Conservation (phyloP, 495 filamentous ascomycete genomes). For the Pseudoneurospora amorphoporcata region DNA sequence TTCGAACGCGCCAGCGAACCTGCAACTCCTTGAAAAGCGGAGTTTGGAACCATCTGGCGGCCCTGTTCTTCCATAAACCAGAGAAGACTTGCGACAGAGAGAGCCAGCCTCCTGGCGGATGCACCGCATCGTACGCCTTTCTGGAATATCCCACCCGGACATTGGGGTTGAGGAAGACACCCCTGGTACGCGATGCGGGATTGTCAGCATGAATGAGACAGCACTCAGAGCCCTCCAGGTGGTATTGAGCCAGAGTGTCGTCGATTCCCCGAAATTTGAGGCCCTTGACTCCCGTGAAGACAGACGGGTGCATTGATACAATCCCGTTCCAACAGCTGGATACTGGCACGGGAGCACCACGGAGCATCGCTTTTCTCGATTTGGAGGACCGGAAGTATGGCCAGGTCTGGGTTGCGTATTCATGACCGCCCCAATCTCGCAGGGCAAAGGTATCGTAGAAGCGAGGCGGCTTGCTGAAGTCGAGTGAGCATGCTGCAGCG, state of each 20-base stretch:
- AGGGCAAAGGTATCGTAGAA: constrained; percentile 86
- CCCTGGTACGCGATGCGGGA: constrained; percentile 32
- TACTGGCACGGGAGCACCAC: constrained; percentile 52
- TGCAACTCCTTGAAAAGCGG: constrained; percentile 23
- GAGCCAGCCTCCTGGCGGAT: constrained; percentile 23
- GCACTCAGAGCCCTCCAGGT: constrained; percentile 74
- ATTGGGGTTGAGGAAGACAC: constrained; percentile 68
- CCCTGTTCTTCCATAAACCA: constrained; percentile 40
- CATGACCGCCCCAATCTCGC: constrained; percentile 56
- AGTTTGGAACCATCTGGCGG: constrained; percentile 16
- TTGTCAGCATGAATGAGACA: constrained; percentile 79
- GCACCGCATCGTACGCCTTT: constrained; percentile 41
- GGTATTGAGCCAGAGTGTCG: constrained; percentile 53
- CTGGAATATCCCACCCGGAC: constrained; percentile 65
- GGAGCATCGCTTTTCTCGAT: constrained; percentile 49
- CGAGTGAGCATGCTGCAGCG: constrained; percentile 71
- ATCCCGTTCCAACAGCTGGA: constrained; percentile 81
- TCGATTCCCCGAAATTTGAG: constrained; percentile 57
- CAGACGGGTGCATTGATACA: constrained; percentile 28
- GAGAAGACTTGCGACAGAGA: constrained; percentile 13
- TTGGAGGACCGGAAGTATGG: constrained; percentile 60
- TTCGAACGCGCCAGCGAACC: constrained; percentile 26
- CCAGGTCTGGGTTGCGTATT: constrained; percentile 55
- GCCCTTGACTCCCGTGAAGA: constrained; percentile 16
- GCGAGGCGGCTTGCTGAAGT: constrained; percentile 55